Conservation (phyloP, 495 filamentous ascomycete species). For the Pyrenopolyporus hunteri region DNA sequence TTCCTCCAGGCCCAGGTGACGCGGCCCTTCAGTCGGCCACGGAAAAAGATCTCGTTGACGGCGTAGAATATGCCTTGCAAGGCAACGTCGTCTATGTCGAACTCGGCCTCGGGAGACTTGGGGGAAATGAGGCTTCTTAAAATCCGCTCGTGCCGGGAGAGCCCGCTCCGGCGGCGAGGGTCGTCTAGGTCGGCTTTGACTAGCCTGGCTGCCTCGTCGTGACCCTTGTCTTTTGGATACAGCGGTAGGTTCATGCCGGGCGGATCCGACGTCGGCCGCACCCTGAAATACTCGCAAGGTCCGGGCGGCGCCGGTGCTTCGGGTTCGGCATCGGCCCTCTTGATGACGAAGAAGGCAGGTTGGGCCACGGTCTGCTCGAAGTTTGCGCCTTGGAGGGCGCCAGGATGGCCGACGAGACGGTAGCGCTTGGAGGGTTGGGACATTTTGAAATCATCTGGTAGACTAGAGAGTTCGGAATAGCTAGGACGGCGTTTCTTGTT, state of each 20-base stretch:
- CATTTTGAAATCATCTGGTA: constrained; percentile 36
- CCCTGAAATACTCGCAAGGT: constrained; percentile 23
- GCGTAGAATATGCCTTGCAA: constrained; percentile 58
- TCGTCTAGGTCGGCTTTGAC: constrained; percentile 50
- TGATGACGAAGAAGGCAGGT: constrained; percentile 43
- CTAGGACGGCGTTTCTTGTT: constrained; percentile 39
- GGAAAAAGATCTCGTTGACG: constrained; percentile 61
- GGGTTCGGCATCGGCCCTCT: constrained; percentile 21
- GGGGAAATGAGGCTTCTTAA: constrained; percentile 56
- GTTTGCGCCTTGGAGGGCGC: constrained; percentile 15
- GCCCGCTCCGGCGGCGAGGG: constrained; percentile 48
- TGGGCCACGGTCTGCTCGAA: constrained; percentile 24
- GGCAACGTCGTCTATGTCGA: constrained; percentile 56
- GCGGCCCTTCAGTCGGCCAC: constrained; percentile 52
- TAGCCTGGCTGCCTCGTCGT: constrained; percentile 48
- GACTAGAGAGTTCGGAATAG: constrained; percentile 28
- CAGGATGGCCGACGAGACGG: constrained; percentile 22
- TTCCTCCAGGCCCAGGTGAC: constrained; percentile 61
- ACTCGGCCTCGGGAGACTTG: constrained; percentile 43
- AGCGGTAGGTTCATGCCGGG: constrained; percentile 11
- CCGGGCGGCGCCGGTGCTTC: constrained; percentile 4
- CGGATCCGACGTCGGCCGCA: constrained; percentile 18
- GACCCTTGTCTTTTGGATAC: constrained; percentile 28
- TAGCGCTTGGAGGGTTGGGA: constrained; percentile 39
- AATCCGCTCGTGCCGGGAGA: constrained; percentile 58